Conservation (phyloP, 805 yeast genomes). For the Trichomonascus vanleenenianus region DNA sequence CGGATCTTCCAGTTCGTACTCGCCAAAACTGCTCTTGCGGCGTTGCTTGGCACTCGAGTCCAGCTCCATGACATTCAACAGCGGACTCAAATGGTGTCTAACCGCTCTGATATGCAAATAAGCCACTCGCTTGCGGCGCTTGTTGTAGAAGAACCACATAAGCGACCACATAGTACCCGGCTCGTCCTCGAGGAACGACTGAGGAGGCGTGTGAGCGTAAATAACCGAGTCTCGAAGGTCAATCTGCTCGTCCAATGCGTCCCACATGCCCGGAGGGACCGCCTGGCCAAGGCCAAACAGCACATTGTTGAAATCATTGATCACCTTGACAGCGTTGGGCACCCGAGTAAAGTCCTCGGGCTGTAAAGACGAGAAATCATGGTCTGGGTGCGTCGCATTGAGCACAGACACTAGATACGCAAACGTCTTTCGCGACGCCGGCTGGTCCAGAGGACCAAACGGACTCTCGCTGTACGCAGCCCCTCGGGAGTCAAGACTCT, state of each 20-base stretch:
- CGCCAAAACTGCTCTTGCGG: background rate
- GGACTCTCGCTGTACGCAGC: slow-evolving; percentile 37
- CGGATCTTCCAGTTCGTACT: slow-evolving; percentile 17
- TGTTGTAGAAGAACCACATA: slow-evolving; percentile 89
- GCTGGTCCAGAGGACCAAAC: slow-evolving; percentile 83
- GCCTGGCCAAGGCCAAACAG: slow-evolving; percentile 48
- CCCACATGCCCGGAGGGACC: slow-evolving; percentile 74
- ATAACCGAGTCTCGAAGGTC: slow-evolving; percentile 48
- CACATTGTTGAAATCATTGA: slow-evolving; percentile 67
- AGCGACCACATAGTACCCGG: slow-evolving; percentile 61
- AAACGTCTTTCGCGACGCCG: slow-evolving; percentile 82
- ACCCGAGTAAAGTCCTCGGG: slow-evolving; percentile 67
- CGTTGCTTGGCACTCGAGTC: slow-evolving; percentile 19
- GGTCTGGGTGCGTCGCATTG: slow-evolving; percentile 92
- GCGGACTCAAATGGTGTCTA: slow-evolving; percentile 32
- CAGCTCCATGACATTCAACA: slow-evolving; percentile 19
- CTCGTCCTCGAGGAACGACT: slow-evolving; percentile 59
- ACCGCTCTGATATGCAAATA: slow-evolving; percentile 64
- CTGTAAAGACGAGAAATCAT: slow-evolving; percentile 80
- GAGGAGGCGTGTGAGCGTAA: slow-evolving; percentile 35
- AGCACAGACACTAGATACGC: slow-evolving; percentile 85
- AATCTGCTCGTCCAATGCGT: slow-evolving; percentile 74
- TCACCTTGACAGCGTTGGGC: slow-evolving; percentile 31
- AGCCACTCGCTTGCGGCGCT: slow-evolving; percentile 85
- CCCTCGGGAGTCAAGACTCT: slow-evolving; percentile 17